These are phyloP conservation scores for Aspergillus eucalypticola DNA, from an alignment of 2,329 filamentous ascomycete species.

Conservation along the genomic window DNA sequence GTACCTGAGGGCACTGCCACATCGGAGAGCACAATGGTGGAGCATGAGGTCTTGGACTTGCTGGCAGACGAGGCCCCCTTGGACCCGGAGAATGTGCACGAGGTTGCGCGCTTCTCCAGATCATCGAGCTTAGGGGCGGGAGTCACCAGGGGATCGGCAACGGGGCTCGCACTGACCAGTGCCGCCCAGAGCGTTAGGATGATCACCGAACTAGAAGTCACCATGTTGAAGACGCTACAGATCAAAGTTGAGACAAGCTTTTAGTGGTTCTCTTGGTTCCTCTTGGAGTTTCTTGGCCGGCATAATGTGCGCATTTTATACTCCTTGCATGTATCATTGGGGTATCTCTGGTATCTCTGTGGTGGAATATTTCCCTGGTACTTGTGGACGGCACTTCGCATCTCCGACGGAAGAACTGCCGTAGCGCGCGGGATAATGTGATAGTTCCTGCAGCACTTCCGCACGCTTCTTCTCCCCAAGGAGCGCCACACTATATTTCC, in stretches of 20 bases:
- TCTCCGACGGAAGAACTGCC: background rate
- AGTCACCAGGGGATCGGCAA: background rate
- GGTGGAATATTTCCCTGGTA: background rate
- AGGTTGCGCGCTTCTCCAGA: background rate
- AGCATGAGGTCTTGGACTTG: conserved; percentile 7
- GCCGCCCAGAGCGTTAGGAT: background rate
- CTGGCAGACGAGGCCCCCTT: background rate
- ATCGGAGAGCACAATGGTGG: conserved; percentile 1
- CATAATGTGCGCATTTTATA: background rate
- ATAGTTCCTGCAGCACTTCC: background rate
- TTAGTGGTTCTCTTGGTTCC: background rate
- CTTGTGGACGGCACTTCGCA: background rate
- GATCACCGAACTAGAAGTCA: background rate
- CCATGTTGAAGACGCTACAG: background rate
- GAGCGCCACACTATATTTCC: background rate
- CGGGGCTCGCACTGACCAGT: background rate
- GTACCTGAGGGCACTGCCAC: background rate
- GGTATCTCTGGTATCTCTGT: background rate
- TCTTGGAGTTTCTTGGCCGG: background rate
- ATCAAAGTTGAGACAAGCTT: background rate
- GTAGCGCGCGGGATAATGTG: background rate
- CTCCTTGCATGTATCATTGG: too few species aligned
- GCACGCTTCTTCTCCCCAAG: background rate
- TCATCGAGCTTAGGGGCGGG: background rate
- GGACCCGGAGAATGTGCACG: background rate